Base-by-base conservation (phyloP, 2,329 filamentous ascomycete genomes). In the Calonectria ilicicola region DNA sequence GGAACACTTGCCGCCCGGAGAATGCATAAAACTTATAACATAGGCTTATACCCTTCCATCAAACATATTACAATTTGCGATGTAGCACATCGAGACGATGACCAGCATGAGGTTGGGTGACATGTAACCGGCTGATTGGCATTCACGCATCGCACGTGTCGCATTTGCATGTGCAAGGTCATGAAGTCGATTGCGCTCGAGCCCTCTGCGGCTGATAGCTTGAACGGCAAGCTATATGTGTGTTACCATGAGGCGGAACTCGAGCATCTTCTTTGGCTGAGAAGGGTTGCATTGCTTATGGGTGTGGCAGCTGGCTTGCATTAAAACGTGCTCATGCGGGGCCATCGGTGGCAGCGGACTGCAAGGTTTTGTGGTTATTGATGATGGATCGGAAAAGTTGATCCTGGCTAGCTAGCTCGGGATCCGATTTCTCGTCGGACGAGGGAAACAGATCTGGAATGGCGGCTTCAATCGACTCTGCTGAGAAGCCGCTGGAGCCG, bases 401-500 rank as follows among this genome's bases (percentile, higher is more conserved):
- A 68, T 87, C 86, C 72, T 88, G 86, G 67, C 82, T 84, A 3
- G 70, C 72, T 44, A 80, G 64, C 27, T 80, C 76, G 2, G 73
- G 42, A 44, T 80, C 77, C 19, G 72, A 75, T 38, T 56, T 66
- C 21, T 32, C 67, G 2, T 65, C 63, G n/a, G 72, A 58, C 44
- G 79, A 70, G 84, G 72, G 62, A 8, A 76, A 72, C 58, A 91
- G 86, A 7, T 86, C 83, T 4, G 86, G 80, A 27, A 91, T 85
- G 15, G 89, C 90, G 53, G 84, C 81, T 73, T 91, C 86, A 38
- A 92, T 80, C 2, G 85, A 81, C 19, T 86, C 84, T 5, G 81
- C 76, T 0, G 87, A 83, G 67, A 91, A 86, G 0, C 90, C 90
- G 3, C 85, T 84, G 12, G 85, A 80, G 44, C 82, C 80, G 26